These are phyloP conservation scores for Liquidambar formosana DNA, from an alignment of 164 flowering plant species.

Conservation along the genomic window DNA sequence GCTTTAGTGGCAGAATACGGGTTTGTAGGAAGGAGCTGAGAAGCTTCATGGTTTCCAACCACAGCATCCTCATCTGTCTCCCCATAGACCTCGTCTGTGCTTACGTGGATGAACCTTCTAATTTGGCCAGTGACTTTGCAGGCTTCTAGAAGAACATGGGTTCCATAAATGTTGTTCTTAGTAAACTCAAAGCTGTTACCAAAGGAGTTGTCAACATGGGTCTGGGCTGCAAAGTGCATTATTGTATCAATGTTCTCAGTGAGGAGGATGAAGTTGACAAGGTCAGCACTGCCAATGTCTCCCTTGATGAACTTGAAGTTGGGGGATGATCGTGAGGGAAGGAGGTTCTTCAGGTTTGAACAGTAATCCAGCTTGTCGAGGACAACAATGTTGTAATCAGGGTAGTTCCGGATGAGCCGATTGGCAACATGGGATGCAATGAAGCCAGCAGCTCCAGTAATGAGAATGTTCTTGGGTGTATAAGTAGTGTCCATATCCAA, in stretches of 20 bases:
- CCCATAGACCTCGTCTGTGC: constrained; percentile 44
- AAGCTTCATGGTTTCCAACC: constrained; percentile 34
- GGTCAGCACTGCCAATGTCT: constrained; percentile 36
- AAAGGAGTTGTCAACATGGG: constrained; percentile 47
- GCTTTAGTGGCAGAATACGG: constrained; percentile 43
- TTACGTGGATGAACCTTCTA: constrained; percentile 38
- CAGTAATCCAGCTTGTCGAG: constrained; percentile 43
- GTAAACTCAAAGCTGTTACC: constrained; percentile 45
- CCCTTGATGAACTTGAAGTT: constrained; percentile 45
- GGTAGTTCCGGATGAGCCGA: constrained; percentile 32
- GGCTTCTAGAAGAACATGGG: constrained; percentile 43
- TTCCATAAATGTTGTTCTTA: constrained; percentile 39
- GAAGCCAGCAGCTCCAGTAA: constrained; percentile 40
- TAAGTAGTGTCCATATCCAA: constrained; percentile 15
- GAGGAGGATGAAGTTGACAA: constrained; percentile 31
- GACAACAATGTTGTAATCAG: constrained; percentile 37
- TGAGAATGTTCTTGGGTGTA: constrained; percentile 35
- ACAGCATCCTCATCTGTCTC: constrained; percentile 39
- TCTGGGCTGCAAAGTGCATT: constrained; percentile 49
- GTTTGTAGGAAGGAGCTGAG: constrained; percentile 43
- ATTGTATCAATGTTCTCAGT: constrained; percentile 41
- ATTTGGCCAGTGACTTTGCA: constrained; percentile 38
- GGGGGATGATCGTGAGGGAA: constrained; percentile 26
- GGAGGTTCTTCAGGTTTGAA: constrained; percentile 32
- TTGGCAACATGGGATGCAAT: constrained; percentile 42